These are phyloP conservation scores for Glutinoglossum americanum DNA, from an alignment of 495 filamentous ascomycete species.

Conservation along the genomic window DNA sequence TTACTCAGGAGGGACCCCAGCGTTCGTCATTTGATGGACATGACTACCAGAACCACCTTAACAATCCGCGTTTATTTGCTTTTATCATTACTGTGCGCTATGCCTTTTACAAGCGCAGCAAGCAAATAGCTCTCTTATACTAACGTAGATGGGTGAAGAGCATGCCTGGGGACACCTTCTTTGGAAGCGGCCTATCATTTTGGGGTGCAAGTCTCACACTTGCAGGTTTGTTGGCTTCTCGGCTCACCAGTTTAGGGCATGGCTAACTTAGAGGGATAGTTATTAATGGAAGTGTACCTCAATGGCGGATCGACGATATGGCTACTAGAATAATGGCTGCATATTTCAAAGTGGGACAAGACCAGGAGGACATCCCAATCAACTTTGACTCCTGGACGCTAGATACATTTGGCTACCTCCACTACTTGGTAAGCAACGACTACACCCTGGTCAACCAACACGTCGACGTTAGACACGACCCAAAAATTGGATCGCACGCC, in stretches of 20 bases:
- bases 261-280: conserved; percentile 30
- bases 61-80: too few relatives aligned
- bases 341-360: conserved; percentile 74
- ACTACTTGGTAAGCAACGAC: conserved; percentile 36
- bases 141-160: conserved; percentile 12
- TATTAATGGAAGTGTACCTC: conserved; percentile 74
- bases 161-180: conserved; percentile 75
- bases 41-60: too few relatives aligned
- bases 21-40: too few relatives aligned
- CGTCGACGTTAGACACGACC: conserved; percentile 56
- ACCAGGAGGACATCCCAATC: conserved; percentile 35
- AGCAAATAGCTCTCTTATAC: too few relatives aligned
- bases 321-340: conserved; percentile 79
- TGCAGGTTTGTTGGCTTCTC: not conserved
- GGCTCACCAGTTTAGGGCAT: not conserved
- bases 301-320: conserved; percentile 89
- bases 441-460: conserved; percentile 59
- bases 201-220: conserved; percentile 72
- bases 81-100: too few relatives aligned
- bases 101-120: too few relatives aligned
- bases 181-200: conserved; percentile 50
- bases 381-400: conserved; percentile 80
- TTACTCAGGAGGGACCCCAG: too few relatives aligned
- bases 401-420: conserved; percentile 49
- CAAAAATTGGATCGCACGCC: conserved; percentile 25